phyloP scores from a whole-genome alignment of 2,329 filamentous ascomycete species.

The Neofusicoccum sp. region DNA sequence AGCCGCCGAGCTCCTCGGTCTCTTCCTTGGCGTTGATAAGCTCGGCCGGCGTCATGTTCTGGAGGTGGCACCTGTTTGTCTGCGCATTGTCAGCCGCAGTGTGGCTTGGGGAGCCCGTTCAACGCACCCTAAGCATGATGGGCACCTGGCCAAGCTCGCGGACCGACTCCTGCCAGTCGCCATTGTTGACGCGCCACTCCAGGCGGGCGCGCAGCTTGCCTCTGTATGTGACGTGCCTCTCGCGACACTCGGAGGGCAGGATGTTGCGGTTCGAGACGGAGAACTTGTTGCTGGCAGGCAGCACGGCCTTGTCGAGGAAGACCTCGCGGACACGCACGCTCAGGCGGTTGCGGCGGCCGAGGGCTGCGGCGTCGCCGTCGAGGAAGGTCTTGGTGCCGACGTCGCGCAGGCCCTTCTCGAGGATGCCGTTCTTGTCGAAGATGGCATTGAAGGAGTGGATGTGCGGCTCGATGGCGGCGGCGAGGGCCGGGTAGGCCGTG shows the following conservation, averaged over 20 bases:
- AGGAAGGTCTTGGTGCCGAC: slow-evolving; percentile 87
- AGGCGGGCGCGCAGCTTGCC: slow-evolving; percentile 80
- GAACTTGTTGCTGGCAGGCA: slow-evolving; percentile 81
- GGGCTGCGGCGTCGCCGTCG: slow-evolving; percentile 70
- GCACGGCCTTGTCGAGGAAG: slow-evolving; percentile 74
- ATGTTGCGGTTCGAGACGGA: slow-evolving; percentile 78
- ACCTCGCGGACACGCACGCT: slow-evolving; percentile 77
- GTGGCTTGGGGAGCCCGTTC: background rate
- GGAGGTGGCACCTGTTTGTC: slow-evolving; percentile 88
- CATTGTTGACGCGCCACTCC: slow-evolving; percentile 84
- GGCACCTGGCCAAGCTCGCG: slow-evolving; percentile 86
- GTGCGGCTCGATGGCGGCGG: slow-evolving; percentile 84
- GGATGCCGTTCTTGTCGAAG: slow-evolving; percentile 69
- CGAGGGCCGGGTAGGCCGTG: slow-evolving; percentile 82
- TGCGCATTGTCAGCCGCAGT: slow-evolving; percentile 38
- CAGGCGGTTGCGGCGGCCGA: slow-evolving; percentile 67
- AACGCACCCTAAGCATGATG: slow-evolving; percentile 81
- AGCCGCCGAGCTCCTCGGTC: slow-evolving; percentile 91
- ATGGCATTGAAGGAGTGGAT: slow-evolving; percentile 94
- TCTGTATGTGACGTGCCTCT: slow-evolving; percentile 87
- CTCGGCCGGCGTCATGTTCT: slow-evolving; percentile 77
- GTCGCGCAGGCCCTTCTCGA: slow-evolving; percentile 77
- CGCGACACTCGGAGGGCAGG: slow-evolving; percentile 87
- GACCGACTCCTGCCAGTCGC: slow-evolving; percentile 76
- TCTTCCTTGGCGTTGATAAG: slow-evolving; percentile 89